These are phyloP conservation scores for Talaromyces marneffei DNA, from an alignment of 2,329 filamentous ascomycete species.

Conservation along the genomic window DNA sequence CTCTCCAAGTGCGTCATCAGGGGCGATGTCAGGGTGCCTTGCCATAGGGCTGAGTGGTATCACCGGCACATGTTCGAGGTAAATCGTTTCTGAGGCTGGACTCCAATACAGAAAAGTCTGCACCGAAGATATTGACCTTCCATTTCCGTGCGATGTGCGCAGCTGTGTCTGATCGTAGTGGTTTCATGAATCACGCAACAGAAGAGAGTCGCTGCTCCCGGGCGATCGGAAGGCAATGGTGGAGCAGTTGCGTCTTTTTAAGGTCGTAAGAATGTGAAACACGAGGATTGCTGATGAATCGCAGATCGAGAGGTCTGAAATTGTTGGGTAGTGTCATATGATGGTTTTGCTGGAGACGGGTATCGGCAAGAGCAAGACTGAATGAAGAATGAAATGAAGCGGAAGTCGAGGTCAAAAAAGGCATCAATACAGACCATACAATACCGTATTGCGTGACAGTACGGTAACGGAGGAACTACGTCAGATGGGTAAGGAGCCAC, in stretches of 20 bases:
- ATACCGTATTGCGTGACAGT: background rate
- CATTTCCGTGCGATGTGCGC: too few relatives aligned
- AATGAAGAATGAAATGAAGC: background rate
- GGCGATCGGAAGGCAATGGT: background rate
- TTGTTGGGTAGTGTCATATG: background rate
- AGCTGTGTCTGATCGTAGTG: background rate
- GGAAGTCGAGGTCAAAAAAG: background rate
- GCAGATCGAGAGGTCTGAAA: background rate
- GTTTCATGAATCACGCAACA: background rate
- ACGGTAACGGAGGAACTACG: background rate
- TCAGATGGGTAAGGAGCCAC: background rate
- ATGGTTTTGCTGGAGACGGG: background rate
- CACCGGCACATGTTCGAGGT: background rate
- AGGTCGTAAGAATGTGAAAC: background rate
- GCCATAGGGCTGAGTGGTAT: background rate
- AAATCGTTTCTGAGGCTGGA: background rate
- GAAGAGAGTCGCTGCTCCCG: background rate
- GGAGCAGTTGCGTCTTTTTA: background rate
- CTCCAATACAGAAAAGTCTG: background rate
- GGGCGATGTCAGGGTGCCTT: background rate
- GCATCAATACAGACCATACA: background rate
- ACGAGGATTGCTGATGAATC: background rate
- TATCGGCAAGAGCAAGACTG: background rate
- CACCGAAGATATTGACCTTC: background rate
- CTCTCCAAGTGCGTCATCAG: background rate